Percentiles rank a stretch among this genome's conserved stretches.
Evolutionary conservation across 768 basidiomycete genomes (phyloP).

Genomic region (Lepiota brunneoincarnata): DNA sequence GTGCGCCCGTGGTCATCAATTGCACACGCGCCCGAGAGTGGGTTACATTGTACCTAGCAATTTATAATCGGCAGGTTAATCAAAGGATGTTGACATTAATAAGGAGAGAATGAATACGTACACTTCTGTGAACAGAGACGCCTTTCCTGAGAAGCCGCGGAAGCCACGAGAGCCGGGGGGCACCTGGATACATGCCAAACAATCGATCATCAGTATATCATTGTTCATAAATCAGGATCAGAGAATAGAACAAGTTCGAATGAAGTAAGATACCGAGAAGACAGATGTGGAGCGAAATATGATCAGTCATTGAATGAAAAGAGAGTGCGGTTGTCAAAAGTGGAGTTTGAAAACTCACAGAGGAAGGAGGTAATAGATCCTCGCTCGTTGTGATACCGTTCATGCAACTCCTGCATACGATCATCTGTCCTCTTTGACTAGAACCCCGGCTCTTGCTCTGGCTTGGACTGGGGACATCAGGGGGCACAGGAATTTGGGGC

Average conservation of each 20-base stretch:
- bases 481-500: conserved; percentile 39
- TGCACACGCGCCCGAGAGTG: conserved; percentile 45
- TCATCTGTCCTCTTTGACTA: neutral
- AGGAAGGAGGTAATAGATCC: conserved; percentile 2
- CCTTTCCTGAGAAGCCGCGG: conserved; percentile 56
- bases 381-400: conserved; percentile 9
- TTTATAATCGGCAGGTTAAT: neutral
- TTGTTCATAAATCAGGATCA: neutral
- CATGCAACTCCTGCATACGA: conserved; percentile 9
- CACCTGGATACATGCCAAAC: conserved; percentile 26
- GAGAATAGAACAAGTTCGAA: neutral
- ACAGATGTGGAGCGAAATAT: conserved; percentile 41
- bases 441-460: neutral
- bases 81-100: conserved; percentile 1
- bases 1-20: conserved; percentile 62
- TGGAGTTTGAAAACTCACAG: conserved; percentile 6
- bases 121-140: conserved; percentile 56
- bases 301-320: conserved; percentile 44
- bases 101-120: conserved; percentile 25
- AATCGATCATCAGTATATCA: neutral
- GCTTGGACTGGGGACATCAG: neutral
- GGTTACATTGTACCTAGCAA: conserved; percentile 44
- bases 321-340: conserved; percentile 21
- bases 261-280: conserved; percentile 28
- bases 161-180: conserved; percentile 46